phyloP scores from a whole-genome alignment of 2,329 filamentous ascomycete species.

The Ophiocordyceps sinensis region DNA sequence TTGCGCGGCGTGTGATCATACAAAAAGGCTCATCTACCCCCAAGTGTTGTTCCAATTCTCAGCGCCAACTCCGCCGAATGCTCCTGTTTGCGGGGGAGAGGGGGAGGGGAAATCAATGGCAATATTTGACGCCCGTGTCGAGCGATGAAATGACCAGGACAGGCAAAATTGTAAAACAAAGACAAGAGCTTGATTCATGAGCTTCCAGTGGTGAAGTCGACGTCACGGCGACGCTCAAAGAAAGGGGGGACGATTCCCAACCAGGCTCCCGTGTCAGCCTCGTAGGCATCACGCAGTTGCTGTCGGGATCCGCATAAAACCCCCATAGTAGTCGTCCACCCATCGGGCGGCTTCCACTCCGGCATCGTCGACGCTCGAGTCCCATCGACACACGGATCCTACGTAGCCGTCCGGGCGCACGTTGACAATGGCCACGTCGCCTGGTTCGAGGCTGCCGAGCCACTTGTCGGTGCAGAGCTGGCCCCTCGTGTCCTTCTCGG shows the following conservation, averaged over 20 bases:
- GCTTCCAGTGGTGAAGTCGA: too few relatives aligned
- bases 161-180: too few relatives aligned
- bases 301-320: slow-evolving; percentile 35
- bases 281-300: neutral
- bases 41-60: neutral
- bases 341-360: slow-evolving; percentile 37
- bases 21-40: neutral
- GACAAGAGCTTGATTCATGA: too few relatives aligned
- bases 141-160: neutral
- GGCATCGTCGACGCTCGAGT: slow-evolving; percentile 33
- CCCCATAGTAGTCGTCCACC: slow-evolving; percentile 39
- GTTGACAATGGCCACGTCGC: slow-evolving; percentile 49
- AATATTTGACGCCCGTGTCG: neutral
- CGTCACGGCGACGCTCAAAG: neutral
- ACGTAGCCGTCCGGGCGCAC: slow-evolving; percentile 64
- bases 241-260: neutral
- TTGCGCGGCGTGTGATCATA: neutral
- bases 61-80: neutral
- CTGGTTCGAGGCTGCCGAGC: slow-evolving; percentile 42
- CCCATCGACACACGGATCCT: slow-evolving; percentile 44
- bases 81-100: neutral
- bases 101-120: neutral
- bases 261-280: neutral
- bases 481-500: slow-evolving; percentile 37
- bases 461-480: slow-evolving; percentile 51